Evolutionary conservation across 192 early-diverging fungal species (phyloP), one percentile per base, ranked within the genome.

Genomic region (Thoreauomyces humboldtii): DNA sequence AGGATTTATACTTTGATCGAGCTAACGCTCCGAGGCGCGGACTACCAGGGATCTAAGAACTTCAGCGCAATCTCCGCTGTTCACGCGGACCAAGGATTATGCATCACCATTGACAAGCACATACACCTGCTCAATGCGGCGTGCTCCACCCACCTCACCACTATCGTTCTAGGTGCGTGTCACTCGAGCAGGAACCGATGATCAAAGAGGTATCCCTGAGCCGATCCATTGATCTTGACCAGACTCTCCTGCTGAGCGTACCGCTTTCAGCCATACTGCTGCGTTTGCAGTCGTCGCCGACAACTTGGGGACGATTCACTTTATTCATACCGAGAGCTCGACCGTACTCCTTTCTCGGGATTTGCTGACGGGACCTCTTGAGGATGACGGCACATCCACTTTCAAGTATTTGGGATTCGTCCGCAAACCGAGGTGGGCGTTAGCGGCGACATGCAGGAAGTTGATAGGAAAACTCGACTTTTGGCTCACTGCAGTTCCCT

Each of bases 271-370:
- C 38, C 33, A 17, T 7, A 43, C 56, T 24, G 59, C 60, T 7
- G 38, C 65, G 12, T 76, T 73, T 45, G 22, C 64, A 1, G 75
- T 69, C 0, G 57, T 76, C 11, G 75, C 71, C 5, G 75, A 76
- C 52, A 53, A 12, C 7, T 29, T 45, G 9, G 70, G 66, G 11
- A 37, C 68, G 2, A 52, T 73, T 28, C 75, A 73, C 34, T 70
- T 76, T 12, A 41, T 76, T n/a, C 70, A 76, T 65, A 56, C 73
- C 35, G 52, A 28, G 21, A 64, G 53, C 22, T 31, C 36, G 11
- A 21, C 12, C 9, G 45, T 71, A 27, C 57, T 65, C 14, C 44
- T 72, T 33, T 66, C 71, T 29, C 42, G 55, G 9, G 54, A 66
- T 38, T 34, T 69, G 14, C 5, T 64, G 5, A 25, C 36, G 12